Evolutionary conservation across 2,329 filamentous ascomycete genomes (phyloP), one percentile per base, ranked within the genome.

Genomic region (Ophiostoma himal-ulmi): DNA sequence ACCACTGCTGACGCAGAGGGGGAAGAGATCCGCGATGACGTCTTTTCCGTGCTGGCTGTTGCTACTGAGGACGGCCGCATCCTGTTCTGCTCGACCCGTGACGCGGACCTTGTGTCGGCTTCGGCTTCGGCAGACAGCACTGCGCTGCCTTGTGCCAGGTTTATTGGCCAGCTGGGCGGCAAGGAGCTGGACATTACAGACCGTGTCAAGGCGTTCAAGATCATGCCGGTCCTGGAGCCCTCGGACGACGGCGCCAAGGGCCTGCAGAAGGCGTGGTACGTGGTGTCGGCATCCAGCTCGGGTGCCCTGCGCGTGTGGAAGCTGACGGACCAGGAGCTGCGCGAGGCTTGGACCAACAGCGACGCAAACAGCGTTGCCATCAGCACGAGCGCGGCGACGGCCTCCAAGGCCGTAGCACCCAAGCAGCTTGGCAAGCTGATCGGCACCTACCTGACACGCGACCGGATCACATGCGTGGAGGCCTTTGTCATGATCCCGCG

Each of bases 41-140:
- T 68, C 2, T 70, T 74, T n/a, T 71, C 73, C 2, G 78, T 94
- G 6, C 80, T 98, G 60, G 89, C 90, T 0, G 83, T 95, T 0
- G 93, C 93, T 1, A 97, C 95, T 0, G 95, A 98, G 78, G 94
- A 98, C 77, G 95, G 95, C 0, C 85, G 91, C 69, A 85, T 98
- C 48, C 77, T 96, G 68, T 92, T 98, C 78, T 96, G 92, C 78
- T 90, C 90, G 52, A 93, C 92, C 1, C 84, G 82, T 67, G 78
- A 79, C 0, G 80, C 81, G 11, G 82, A 86, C 72, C 75, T 87
- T 6, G 77, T 77, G 57, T 78, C 77, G 5, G 52, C 37, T 8
- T 13, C 68, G 0, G 44, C 34, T 17, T n/a, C 60, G 30, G 34
- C 60, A 67, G n/a, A 70, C 72, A 41, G 36, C 62, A 65, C 62